A percentile compares a stretch with the other conserved stretches of the same genome.
phyloP scores from a whole-genome alignment of 2,329 filamentous ascomycete genomes.

The Aspergillus sp. region DNA sequence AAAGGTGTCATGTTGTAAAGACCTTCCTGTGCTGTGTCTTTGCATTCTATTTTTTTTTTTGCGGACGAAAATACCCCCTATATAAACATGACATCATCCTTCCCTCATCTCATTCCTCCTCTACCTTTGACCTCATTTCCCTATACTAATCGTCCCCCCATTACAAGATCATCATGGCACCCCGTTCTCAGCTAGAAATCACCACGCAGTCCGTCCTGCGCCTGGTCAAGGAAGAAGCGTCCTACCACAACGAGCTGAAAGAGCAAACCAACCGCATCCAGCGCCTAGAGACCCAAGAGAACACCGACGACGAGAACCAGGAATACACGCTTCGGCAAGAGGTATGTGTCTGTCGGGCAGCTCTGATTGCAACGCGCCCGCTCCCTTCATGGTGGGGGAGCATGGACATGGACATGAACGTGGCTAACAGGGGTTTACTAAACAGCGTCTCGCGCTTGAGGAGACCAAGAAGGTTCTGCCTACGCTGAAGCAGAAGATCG shows the following conservation, averaged over 20 bases:
- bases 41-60: neutral
- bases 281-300: constrained; percentile 64
- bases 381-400: neutral
- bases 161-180: constrained; percentile 59
- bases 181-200: constrained; percentile 80
- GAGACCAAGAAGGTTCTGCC: constrained; percentile 85
- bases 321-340: constrained; percentile 82
- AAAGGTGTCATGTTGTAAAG: neutral
- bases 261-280: constrained; percentile 71
- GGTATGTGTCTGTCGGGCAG: constrained; percentile 64
- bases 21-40: neutral
- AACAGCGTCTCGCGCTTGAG: constrained; percentile 73
- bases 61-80: neutral
- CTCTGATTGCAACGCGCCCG: neutral
- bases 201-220: constrained; percentile 76
- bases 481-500: constrained; percentile 69
- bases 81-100: neutral
- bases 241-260: constrained; percentile 82
- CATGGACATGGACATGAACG: neutral
- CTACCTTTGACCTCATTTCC: neutral
- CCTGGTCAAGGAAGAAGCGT: constrained; percentile 86
- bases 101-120: neutral
- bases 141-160: neutral
- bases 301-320: constrained; percentile 74
- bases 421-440: neutral